Conservation (phyloP, 768 basidiomycete species). For the Sutorius australiensis region DNA sequence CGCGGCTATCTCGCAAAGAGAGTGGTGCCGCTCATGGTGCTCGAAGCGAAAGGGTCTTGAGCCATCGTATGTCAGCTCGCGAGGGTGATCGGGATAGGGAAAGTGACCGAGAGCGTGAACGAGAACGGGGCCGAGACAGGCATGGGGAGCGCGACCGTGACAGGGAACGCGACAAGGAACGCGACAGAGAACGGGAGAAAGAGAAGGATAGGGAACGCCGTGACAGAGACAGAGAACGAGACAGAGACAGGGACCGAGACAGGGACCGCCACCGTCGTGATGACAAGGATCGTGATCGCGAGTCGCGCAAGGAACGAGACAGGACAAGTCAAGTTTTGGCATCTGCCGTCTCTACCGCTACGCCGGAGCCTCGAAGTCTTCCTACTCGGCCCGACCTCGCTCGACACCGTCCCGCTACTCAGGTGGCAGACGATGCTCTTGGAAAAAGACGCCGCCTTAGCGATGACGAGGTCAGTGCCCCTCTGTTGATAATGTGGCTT, state of each 20-base stretch:
- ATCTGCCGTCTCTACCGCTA: conserved; percentile 26
- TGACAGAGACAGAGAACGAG: conserved; percentile 45
- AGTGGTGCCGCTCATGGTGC: conserved; percentile 50
- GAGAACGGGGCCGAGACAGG: conserved; percentile 44
- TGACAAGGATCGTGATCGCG: conserved; percentile 62
- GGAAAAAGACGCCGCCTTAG: conserved; percentile 66
- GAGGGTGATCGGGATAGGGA: conserved; percentile 40
- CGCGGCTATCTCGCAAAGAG: conserved; percentile 40
- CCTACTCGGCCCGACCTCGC: conserved; percentile 58
- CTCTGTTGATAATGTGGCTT: background rate
- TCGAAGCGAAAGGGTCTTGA: conserved; percentile 45
- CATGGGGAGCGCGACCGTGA: conserved; percentile 48
- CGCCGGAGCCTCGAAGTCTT: conserved; percentile 51
- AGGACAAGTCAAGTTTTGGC: conserved; percentile 33
- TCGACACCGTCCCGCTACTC: conserved; percentile 47
- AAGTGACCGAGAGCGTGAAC: conserved; percentile 45
- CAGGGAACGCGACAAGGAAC: conserved; percentile 42
- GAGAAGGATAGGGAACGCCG: conserved; percentile 40
- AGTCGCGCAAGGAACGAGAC: conserved; percentile 61
- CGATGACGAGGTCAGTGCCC: conserved; percentile 67
- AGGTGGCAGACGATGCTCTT: conserved; percentile 56
- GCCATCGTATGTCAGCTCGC: conserved; percentile 37
- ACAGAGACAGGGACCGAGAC: conserved; percentile 43
- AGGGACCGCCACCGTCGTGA: conserved; percentile 51
- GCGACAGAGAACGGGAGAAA: conserved; percentile 34